Percentiles rank a stretch among this genome's conserved stretches.
These are phyloP conservation scores for Boletus pseudo-olivaceus DNA, from an alignment of 768 basidiomycete species.

Conservation along the genomic window DNA sequence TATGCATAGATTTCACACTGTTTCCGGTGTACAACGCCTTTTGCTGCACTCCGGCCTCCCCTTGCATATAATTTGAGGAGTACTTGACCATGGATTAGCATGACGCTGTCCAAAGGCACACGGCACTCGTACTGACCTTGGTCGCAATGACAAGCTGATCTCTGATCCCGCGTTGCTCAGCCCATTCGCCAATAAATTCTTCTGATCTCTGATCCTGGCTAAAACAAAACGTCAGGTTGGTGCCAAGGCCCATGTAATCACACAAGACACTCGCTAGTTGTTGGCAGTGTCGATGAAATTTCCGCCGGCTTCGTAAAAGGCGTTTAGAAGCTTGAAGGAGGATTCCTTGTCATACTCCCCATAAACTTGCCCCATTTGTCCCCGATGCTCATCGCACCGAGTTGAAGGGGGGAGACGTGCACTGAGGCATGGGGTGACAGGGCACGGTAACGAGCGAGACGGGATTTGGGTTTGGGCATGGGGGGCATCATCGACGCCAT, in stretches of 20 bases:
- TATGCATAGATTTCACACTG: slow-evolving; percentile 32
- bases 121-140: slow-evolving; percentile 27
- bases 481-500: slow-evolving; percentile 11
- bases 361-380: slow-evolving; percentile 33
- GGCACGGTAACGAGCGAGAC: slow-evolving; percentile 34
- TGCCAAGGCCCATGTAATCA: not conserved
- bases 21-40: slow-evolving; percentile 37
- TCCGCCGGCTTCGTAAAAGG: slow-evolving; percentile 42
- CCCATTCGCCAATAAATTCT: slow-evolving; percentile 50
- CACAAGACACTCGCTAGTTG: slow-evolving; percentile 33
- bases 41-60: slow-evolving; percentile 13
- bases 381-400: slow-evolving; percentile 49
- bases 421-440: slow-evolving; percentile 41
- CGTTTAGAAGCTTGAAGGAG: slow-evolving; percentile 46
- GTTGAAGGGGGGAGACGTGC: slow-evolving; percentile 44
- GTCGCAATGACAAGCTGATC: slow-evolving; percentile 50
- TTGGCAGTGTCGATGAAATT: slow-evolving; percentile 52
- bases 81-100: slow-evolving; percentile 14
- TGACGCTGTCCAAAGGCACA: not conserved
- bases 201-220: slow-evolving; percentile 58
- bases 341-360: slow-evolving; percentile 41
- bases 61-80: slow-evolving; percentile 17
- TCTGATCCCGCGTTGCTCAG: slow-evolving; percentile 37
- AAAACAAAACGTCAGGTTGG: not conserved
- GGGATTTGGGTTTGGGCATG: slow-evolving; percentile 29